These are phyloP conservation scores for Metschnikowia corniflorae DNA, from an alignment of 805 yeast species.

Conservation along the genomic window DNA sequence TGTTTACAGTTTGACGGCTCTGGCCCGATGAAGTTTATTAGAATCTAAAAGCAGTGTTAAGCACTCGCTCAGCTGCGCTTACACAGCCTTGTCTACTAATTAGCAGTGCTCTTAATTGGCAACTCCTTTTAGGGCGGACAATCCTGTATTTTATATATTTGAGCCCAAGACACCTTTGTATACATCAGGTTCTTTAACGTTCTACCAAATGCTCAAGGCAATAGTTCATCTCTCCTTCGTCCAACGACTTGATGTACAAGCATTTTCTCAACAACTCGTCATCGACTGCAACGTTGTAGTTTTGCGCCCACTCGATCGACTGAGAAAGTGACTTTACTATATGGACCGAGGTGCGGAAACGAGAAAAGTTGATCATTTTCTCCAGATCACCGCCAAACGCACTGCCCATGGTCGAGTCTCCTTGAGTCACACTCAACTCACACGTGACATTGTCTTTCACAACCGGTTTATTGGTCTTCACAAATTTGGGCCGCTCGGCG, in stretches of 20 bases:
- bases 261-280: slow-evolving; percentile 77
- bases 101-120: no score
- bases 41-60: no score
- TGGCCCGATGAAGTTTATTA: no score
- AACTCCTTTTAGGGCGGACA: no score
- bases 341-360: slow-evolving; percentile 70
- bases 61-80: no score
- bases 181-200: not conserved
- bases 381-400: slow-evolving; percentile 20
- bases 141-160: no score
- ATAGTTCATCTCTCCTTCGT: slow-evolving; percentile 65
- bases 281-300: slow-evolving; percentile 54
- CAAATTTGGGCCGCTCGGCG: slow-evolving; percentile 54
- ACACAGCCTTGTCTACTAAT: no score
- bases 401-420: slow-evolving; percentile 12
- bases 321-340: slow-evolving; percentile 75
- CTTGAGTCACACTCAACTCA: slow-evolving; percentile 10
- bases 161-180: no score
- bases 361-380: slow-evolving; percentile 67
- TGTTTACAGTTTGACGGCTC: no score
- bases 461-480: slow-evolving; percentile 22
- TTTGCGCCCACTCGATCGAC: slow-evolving; percentile 79
- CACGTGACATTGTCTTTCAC: slow-evolving; percentile 3
- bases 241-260: slow-evolving; percentile 69
- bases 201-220: slow-evolving; percentile 18